Evolutionary conservation across 2,329 filamentous ascomycete genomes (phyloP).

Genomic region (Neospermospora avenae): DNA sequence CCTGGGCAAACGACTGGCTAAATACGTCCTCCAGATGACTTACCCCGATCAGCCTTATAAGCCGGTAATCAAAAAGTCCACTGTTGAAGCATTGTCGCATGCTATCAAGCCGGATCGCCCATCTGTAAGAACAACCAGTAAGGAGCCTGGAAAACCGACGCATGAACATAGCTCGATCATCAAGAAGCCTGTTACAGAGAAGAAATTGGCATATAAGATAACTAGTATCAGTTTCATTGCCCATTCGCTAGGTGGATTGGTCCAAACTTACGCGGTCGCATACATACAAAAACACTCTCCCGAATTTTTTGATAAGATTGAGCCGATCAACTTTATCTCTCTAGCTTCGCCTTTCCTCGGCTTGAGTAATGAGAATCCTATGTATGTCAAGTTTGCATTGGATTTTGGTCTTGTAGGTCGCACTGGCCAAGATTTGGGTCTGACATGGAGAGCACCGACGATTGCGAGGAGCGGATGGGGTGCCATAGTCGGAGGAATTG

Average conservation of each 20-base stretch:
- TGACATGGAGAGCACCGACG: slow-evolving; percentile 90
- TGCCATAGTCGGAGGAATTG: slow-evolving; percentile 78
- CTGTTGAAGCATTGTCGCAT: slow-evolving; percentile 42
- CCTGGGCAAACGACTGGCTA: slow-evolving; percentile 88
- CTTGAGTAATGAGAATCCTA: slow-evolving; percentile 92
- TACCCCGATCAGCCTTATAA: slow-evolving; percentile 91
- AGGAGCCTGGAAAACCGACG: slow-evolving; percentile 44
- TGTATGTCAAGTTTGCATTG: slow-evolving; percentile 95
- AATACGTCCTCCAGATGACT: slow-evolving; percentile 84
- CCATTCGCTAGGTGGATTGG: slow-evolving; percentile 83
- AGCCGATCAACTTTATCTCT: slow-evolving; percentile 85
- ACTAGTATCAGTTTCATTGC: slow-evolving; percentile 94
- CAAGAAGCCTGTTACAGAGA: slow-evolving; percentile 37
- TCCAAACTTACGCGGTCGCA: slow-evolving; percentile 91
- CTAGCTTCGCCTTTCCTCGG: slow-evolving; percentile 86
- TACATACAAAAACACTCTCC: slow-evolving; percentile 97
- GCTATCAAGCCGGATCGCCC: slow-evolving; percentile 36
- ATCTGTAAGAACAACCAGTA: slow-evolving; percentile 36
- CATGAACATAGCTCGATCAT: slow-evolving; percentile 63
- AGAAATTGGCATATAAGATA: slow-evolving; percentile 68
- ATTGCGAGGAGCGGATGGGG: slow-evolving; percentile 84
- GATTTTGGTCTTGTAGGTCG: slow-evolving; percentile 96
- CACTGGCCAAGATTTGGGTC: slow-evolving; percentile 88
- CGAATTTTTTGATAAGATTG: slow-evolving; percentile 80
- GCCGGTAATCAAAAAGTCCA: slow-evolving; percentile 53